Conservation (phyloP, 192 early-diverging fungal genomes). For the Umbelopsis sp. region DNA sequence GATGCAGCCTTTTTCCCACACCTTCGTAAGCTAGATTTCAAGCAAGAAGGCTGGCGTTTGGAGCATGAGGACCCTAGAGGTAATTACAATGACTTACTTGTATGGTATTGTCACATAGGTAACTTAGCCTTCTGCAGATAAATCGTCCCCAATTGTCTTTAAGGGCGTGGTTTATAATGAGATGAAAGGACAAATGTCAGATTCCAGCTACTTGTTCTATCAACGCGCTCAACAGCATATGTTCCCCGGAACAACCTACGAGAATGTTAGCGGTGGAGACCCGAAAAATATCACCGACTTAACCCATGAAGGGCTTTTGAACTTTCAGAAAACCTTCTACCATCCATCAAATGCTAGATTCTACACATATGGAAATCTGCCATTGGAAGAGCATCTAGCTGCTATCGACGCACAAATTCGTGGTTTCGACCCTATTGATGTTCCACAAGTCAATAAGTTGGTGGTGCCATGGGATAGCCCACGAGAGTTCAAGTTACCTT, state of each 20-base stretch:
- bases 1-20: constrained; percentile 85
- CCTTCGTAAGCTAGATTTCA: constrained; percentile 84
- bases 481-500: constrained; percentile 48
- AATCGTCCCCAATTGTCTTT: constrained; percentile 71
- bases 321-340: constrained; percentile 85
- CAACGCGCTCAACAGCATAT: constrained; percentile 78
- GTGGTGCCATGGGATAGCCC: constrained; percentile 55
- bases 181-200: constrained; percentile 92
- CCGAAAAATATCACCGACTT: constrained; percentile 86
- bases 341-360: constrained; percentile 93
- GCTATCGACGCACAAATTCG: constrained; percentile 68
- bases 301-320: constrained; percentile 78
- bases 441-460: constrained; percentile 53
- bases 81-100: constrained; percentile 67
- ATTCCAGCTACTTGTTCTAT: constrained; percentile 79
- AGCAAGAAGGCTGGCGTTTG: constrained; percentile 94
- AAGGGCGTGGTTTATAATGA: constrained; percentile 99
- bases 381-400: constrained; percentile 73
- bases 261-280: constrained; percentile 87
- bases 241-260: constrained; percentile 85
- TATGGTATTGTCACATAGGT: constrained; percentile 52
- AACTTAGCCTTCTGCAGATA: constrained; percentile 85
- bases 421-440: constrained; percentile 52
- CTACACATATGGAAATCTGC: constrained; percentile 89
- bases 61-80: constrained; percentile 76